Base-by-base conservation (phyloP, 345 rosid species). In the Salix arbutifolia region DNA sequence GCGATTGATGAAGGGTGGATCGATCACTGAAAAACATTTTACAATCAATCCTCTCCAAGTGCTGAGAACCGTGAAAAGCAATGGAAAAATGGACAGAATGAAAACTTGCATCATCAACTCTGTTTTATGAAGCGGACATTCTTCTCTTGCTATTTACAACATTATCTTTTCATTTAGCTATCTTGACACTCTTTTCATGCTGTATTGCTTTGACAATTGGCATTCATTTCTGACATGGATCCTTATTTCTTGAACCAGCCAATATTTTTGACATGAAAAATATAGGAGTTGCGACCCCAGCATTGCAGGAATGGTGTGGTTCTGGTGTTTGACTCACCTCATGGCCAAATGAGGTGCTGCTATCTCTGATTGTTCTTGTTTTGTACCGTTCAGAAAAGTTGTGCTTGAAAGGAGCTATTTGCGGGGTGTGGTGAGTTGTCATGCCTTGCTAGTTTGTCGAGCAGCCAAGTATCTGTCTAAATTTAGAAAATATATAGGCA, bases 221-320 rank as follows among this genome's bases (percentile, higher is more conserved):
- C 64, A 28, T 33, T 11, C 38, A 19, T 66, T 25, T 69, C 76
- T 61, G 58, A 74, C 71, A 4, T 25, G 50, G 50, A 33, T 65
- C 14, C n/a, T 23, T 17, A 6, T 70, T 35, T 44, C 68, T 14
- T 65, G 74, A 58, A 67, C 62, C 92, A 94, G 96, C 91, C 67
- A 94, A 92, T 83, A 77, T 94, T 42, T 79, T 79, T 11, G 98
- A 94, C 92, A 92, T 90, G 93, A 82, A 84, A 87, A 92, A 92
- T 62, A 74, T 91, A 12, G 96, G 94, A 70, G 91, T 91, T 67
- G 82, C 85, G 40, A 82, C 90, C 42, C 88, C 84, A 67, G 84
- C 92, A 18, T 80, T 92, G 64, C 83, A 84, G 73, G 93, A 92
- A 68, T 92, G 97, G 96, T 82, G 82, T 25, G 77, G 84, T 64